Evolutionary conservation across 1,284 basidiomycete species (phyloP).

Genomic region (Fomes fomentarius): DNA sequence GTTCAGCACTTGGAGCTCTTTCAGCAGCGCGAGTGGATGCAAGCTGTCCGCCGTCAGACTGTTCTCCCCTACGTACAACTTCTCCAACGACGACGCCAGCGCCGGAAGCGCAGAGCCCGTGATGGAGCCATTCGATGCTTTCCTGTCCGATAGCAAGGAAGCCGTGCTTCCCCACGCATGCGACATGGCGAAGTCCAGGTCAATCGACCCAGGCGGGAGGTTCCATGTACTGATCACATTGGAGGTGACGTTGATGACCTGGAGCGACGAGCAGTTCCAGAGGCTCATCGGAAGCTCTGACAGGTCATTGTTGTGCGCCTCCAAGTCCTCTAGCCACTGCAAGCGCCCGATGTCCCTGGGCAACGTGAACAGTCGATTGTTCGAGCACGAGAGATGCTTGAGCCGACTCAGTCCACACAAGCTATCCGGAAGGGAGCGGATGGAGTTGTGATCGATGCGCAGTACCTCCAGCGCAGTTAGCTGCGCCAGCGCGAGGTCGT

Average conservation of each 20-base stretch:
- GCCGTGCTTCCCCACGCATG: slow-evolving; percentile 17
- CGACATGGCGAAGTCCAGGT: slow-evolving; percentile 12
- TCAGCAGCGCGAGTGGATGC: slow-evolving; percentile 73
- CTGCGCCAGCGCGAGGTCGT: slow-evolving; percentile 73
- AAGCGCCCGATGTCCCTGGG: slow-evolving; percentile 82
- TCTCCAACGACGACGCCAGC: slow-evolving; percentile 73
- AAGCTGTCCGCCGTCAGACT: slow-evolving; percentile 84
- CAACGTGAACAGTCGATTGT: slow-evolving; percentile 84
- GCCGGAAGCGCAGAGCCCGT: slow-evolving; percentile 53
- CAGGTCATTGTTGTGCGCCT: slow-evolving; percentile 93
- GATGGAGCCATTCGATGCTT: slow-evolving; percentile 45
- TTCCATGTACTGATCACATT: slow-evolving; percentile 84
- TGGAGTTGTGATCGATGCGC: slow-evolving; percentile 85
- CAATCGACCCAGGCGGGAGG: slow-evolving; percentile 45
- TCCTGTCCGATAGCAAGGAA: slow-evolving; percentile 38
- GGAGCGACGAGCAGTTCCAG: slow-evolving; percentile 85
- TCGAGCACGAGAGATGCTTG: slow-evolving; percentile 81
- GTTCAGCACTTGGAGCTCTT: slow-evolving; percentile 84
- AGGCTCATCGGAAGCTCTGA: slow-evolving; percentile 75
- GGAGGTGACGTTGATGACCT: slow-evolving; percentile 85
- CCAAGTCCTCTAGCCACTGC: slow-evolving; percentile 76
- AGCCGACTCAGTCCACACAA: slow-evolving; percentile 78
- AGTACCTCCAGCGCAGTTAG: slow-evolving; percentile 76
- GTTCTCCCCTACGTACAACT: slow-evolving; percentile 91
- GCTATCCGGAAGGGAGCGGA: slow-evolving; percentile 84